A percentile compares a stretch with the other conserved stretches of the same genome.
Conservation (phyloP, 1,284 basidiomycete species). For the Coriolopsis trogii region DNA sequence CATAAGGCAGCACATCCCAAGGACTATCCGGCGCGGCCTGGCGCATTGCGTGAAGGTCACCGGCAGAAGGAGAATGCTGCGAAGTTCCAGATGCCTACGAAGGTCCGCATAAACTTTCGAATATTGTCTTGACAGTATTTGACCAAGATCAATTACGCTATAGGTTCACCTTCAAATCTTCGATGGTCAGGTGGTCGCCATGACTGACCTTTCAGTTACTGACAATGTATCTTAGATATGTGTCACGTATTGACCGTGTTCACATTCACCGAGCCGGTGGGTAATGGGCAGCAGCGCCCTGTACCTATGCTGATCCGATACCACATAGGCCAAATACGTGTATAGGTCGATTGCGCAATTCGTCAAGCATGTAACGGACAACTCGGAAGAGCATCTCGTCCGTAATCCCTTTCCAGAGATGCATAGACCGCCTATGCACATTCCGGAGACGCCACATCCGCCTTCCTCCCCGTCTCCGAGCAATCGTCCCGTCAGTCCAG, state of each 20-base stretch:
- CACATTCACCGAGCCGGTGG: constrained; percentile 64
- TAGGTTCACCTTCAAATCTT: constrained; percentile 78
- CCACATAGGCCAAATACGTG: constrained; percentile 54
- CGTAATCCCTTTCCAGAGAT: constrained; percentile 51
- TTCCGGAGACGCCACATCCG: no score
- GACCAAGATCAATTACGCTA: background rate
- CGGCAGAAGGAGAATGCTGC: constrained; percentile 57
- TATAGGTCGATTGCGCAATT: constrained; percentile 61
- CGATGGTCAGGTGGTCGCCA: constrained; percentile 43
- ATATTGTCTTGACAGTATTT: background rate
- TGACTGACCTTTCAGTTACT: background rate
- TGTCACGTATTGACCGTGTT: constrained; percentile 74
- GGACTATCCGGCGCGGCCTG: constrained; percentile 65
- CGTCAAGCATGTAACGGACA: constrained; percentile 51
- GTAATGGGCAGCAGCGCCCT: constrained; percentile 11
- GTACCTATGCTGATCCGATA: background rate
- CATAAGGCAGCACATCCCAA: constrained; percentile 84
- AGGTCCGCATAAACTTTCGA: constrained; percentile 40
- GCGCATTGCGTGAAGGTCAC: constrained; percentile 48
- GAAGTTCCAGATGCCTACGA: constrained; percentile 67
- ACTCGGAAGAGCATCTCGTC: constrained; percentile 39
- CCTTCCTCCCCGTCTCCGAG: no score
- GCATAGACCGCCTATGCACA: constrained; percentile 35
- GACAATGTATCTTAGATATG: constrained; percentile 45
- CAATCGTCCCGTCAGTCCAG: background rate